These are phyloP conservation scores for Ophiostoma ulmi DNA, from an alignment of 2,329 filamentous ascomycete species.

Conservation along the genomic window DNA sequence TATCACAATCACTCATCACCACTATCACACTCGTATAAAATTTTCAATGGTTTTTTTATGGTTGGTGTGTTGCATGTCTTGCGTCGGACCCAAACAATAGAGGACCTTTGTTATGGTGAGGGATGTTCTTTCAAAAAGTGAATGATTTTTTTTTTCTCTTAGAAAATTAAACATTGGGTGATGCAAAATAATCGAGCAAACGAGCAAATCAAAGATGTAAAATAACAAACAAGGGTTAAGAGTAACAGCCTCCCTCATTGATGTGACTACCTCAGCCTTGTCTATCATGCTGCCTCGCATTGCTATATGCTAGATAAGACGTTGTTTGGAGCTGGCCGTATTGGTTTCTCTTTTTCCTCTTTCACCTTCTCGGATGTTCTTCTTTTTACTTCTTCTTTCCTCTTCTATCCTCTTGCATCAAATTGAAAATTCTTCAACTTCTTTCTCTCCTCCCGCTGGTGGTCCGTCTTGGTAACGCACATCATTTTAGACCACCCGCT, in stretches of 20 bases:
- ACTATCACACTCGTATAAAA: slow-evolving; percentile 6
- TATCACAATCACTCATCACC: not conserved
- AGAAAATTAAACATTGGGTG: not conserved
- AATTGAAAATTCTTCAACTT: not conserved
- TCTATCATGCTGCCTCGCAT: not conserved
- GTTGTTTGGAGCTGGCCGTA: not conserved
- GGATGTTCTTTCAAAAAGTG: not conserved
- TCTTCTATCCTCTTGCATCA: not conserved
- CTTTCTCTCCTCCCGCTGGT: not conserved
- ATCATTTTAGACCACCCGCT: slow-evolving; percentile 38
- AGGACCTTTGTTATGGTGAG: not conserved
- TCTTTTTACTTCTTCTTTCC: not conserved
- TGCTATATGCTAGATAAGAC: not conserved
- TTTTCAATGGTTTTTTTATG: not conserved
- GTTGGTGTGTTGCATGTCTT: slow-evolving; percentile 2
- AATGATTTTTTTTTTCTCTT: not conserved
- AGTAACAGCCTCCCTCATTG: not conserved
- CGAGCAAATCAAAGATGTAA: too few species aligned
- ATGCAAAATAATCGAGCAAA: not conserved
- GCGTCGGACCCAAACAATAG: not conserved
- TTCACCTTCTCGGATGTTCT: not conserved
- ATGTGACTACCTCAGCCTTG: not conserved
- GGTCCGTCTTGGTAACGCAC: slow-evolving; percentile 31
- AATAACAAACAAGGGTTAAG: not conserved
- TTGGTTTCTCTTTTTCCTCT: not conserved